Evolutionary conservation across 2,329 filamentous ascomycete species (phyloP), one percentile per base, ranked within the genome.

Genomic region (Metarhizium rileyi): DNA sequence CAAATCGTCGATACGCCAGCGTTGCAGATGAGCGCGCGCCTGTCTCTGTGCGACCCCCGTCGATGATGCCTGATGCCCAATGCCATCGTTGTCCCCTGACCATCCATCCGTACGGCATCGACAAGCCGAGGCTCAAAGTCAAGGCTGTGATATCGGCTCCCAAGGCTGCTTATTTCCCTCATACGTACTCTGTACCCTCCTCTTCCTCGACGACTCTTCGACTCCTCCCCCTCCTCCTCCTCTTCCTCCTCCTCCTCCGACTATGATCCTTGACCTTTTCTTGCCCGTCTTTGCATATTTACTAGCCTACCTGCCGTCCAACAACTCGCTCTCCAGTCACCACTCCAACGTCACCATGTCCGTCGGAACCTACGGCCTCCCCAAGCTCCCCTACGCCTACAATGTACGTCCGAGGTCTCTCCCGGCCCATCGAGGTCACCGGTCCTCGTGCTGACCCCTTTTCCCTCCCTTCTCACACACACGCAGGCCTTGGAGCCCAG

Each of bases 361-460:
- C 44, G 57, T 57, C 33, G 63, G 53, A 49, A 68, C 68, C 9
- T 86, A 84, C 66, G 75, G 71, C 7, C 79, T 87, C 5, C 84
- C 84, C 33, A 66, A 73, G 45, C 73, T 87, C 9, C 83, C 83
- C 16, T 88, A 87, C 62, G 77, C 75, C 51, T 87, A 87, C 63
- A 69, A 87, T 77, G 84, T 86, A 67, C 66, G 79, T 27, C 28
- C 16, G n/a, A n/a, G 16, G 4, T 36, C n/a, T 38, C 35, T 5
- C 2, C 12, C 25, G 35, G 20, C 23, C 51, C 46, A 53, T 55
- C 52, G 51, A 49, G 48, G 35, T 51, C 20, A 42, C 42, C 20
- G 23, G 25, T 9, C 35, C 20, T 83, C 75, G 81, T 83, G 66
- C 22, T 9, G 5, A 25, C 38, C 26, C 41, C 28, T 30, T 30